Conservation (phyloP, 1,284 basidiomycete species). For the Ustilago curta region DNA sequence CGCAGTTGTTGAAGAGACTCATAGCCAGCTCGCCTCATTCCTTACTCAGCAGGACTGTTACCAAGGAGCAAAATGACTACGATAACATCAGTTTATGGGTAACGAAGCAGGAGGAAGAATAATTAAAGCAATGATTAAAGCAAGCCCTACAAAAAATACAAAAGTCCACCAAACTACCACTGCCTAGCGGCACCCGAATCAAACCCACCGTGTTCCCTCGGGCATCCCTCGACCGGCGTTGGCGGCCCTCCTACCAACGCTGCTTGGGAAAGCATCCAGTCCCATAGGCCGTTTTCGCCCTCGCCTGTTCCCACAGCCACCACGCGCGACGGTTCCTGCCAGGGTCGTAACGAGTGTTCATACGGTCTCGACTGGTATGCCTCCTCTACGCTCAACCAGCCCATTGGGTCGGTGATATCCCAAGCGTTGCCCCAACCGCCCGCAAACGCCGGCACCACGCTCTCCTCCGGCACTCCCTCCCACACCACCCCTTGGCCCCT, state of each 20-base stretch:
- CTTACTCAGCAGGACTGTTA: too few relatives aligned
- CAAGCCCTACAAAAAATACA: too few relatives aligned
- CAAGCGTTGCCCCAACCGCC: slow-evolving; percentile 20
- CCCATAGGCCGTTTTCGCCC: slow-evolving; percentile 27
- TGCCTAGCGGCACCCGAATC: too few relatives aligned
- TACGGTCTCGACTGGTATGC: slow-evolving; percentile 20
- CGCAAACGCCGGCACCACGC: slow-evolving; percentile 29
- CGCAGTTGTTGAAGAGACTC: too few relatives aligned
- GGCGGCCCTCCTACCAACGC: slow-evolving; percentile 21
- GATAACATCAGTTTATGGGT: too few relatives aligned
- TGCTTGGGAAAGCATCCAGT: slow-evolving; percentile 35
- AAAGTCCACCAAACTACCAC: too few relatives aligned
- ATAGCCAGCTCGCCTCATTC: too few relatives aligned
- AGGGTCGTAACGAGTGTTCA: slow-evolving; percentile 32
- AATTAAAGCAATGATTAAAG: too few relatives aligned
- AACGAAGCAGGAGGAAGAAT: too few relatives aligned
- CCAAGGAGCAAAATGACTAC: too few relatives aligned
- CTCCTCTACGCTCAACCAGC: slow-evolving; percentile 12
- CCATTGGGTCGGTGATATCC: slow-evolving; percentile 10
- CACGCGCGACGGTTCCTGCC: slow-evolving; percentile 24
- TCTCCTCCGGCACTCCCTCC: slow-evolving; percentile 34
- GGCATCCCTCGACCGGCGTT: slow-evolving; percentile 25
- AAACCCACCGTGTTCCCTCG: too few relatives aligned
- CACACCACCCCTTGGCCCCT: slow-evolving; percentile 18
- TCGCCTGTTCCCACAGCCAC: too few relatives aligned